Base-by-base conservation (phyloP, 2,329 filamentous ascomycete genomes). In the Capronia coronata region DNA sequence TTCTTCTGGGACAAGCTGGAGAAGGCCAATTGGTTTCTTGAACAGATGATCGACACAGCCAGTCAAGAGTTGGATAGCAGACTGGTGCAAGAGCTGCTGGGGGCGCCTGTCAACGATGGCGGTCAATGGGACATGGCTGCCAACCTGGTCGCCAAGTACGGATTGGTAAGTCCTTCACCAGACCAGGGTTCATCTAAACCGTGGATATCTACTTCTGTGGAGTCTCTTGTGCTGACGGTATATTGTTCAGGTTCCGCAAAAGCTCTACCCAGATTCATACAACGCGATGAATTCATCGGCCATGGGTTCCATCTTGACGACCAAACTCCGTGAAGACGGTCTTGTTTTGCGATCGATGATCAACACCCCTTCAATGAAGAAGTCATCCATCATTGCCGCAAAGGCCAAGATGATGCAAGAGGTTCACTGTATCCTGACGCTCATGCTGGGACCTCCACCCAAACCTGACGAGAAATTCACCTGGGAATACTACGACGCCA, bases 1-100 rank as follows among this genome's bases (percentile, higher is more conserved):
- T 94, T 91, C 71, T 94, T 88, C 75, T 94, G 86, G 84, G 89
- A 95, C 67, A 94, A 94, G 71, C 79, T 94, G 16, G 89, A 95
- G 68, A 94, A 94, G 68, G 77, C 84, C 7, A 94, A 94, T 67
- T 94, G 79, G 73, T 94, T 94, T 70, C 76, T 94, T 14, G 87
- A 94, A 68, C 84, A 86, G 62, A 79, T 91, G 53, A 78, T 94
- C 48, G 81, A 87, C 55, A 94, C 88, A 0, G 76, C 79, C 0
- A 71, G 73, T 44, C 76, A 88, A 60, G 80, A 83, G 27, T 74
- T 94, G 1, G 86, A 90, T 57, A 77, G 82, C 18, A 73, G 89
- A 8, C 69, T 94, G 2, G 75, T 94, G 2, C 83, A 89, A 64
- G 77, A 76, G 2, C 69, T 94, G 2, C 71, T 91, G 22, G 69